Evolutionary conservation across 371 early-diverging fungal species (phyloP), one percentile per base, ranked within the genome.

Genomic region (Rhizopus microsporus): DNA sequence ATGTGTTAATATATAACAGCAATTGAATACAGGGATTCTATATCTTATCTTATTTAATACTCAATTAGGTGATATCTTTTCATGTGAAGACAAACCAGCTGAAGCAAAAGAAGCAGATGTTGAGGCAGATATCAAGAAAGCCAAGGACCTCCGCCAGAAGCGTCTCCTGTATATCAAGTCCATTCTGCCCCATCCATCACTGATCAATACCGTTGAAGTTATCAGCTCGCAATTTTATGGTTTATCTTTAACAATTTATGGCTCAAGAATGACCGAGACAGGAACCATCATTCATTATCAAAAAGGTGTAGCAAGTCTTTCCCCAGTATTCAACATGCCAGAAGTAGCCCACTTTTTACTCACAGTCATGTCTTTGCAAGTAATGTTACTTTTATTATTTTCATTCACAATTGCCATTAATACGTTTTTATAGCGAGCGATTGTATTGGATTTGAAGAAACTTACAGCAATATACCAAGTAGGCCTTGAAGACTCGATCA

Each of bases 261-360:
- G 54, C 23, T 59, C 59, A 39, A 60, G 52, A 49, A 60, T 60
- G 54, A 60, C 60, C 9, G 29, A 58, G 46, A 5, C 16, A 17
- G 59, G 47, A 58, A 52, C 17, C 45, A 58, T 58, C 52, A 46
- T 58, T 13, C 51, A 58, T 30, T 58, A 58, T 52, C 59, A 52
- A 23, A 58, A 58, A 52, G 23, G 46, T 51, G 33, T n/a, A 13
- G 38, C 54, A 10, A 48, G 8, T 34, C 10, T 52, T 40, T 32
- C 50, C 23, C 51, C 16, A 32, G 33, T 16, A 23, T 53, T 34
- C 43, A 53, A 15, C n/a, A 15, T 23, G 35, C 33, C 60, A 33
- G 33, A 60, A 49, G 29, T 51, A 37, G n/a, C n/a, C n/a, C n/a
- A n/a, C n/a, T n/a, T n/a, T n/a, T n/a, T n/a, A n/a, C n/a, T n/a